Percentiles rank a stretch among this genome's conserved stretches.
Evolutionary conservation across 1,139 yeast species (phyloP).

Genomic region (Meyerozyma elateridarum): DNA sequence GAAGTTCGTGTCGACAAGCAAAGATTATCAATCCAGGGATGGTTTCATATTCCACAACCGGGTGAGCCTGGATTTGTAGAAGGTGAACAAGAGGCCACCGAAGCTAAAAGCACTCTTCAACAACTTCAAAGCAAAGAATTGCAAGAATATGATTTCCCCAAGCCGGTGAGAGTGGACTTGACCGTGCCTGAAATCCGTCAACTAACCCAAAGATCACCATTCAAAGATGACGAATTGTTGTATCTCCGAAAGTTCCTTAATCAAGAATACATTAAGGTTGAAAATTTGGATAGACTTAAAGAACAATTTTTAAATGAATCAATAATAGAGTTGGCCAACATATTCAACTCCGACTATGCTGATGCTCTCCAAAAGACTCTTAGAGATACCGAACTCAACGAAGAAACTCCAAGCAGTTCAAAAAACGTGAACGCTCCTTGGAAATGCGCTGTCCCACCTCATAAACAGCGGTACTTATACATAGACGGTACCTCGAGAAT

Average conservation of each 20-base stretch:
- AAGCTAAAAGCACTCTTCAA: constrained; percentile 72
- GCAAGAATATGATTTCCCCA: constrained; percentile 81
- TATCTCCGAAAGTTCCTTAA: constrained; percentile 54
- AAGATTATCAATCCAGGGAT: constrained; percentile 89
- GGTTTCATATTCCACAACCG: constrained; percentile 96
- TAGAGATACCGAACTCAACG: constrained; percentile 49
- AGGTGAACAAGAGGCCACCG: constrained; percentile 76
- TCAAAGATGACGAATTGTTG: constrained; percentile 33
- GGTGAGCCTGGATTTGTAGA: constrained; percentile 83
- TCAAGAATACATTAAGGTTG: constrained; percentile 44
- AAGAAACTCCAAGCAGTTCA: constrained; percentile 54
- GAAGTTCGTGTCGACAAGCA: constrained; percentile 90
- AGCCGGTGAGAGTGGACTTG: constrained; percentile 36
- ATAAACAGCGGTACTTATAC: constrained; percentile 82
- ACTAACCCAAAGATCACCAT: constrained; percentile 14
- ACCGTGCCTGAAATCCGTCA: constrained; percentile 20
- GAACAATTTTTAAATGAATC: constrained; percentile 61
- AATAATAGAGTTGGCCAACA: constrained; percentile 58
- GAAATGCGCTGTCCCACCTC: constrained; percentile 92
- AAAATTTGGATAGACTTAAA: constrained; percentile 40
- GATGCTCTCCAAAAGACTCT: constrained; percentile 41
- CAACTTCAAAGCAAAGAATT: constrained; percentile 74
- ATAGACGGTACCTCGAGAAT: constrained; percentile 58
- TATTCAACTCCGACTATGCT: constrained; percentile 59
- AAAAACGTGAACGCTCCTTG: constrained; percentile 66